Base-by-base conservation (phyloP, 164 flowering plant species). In the Protea cynaroides region DNA sequence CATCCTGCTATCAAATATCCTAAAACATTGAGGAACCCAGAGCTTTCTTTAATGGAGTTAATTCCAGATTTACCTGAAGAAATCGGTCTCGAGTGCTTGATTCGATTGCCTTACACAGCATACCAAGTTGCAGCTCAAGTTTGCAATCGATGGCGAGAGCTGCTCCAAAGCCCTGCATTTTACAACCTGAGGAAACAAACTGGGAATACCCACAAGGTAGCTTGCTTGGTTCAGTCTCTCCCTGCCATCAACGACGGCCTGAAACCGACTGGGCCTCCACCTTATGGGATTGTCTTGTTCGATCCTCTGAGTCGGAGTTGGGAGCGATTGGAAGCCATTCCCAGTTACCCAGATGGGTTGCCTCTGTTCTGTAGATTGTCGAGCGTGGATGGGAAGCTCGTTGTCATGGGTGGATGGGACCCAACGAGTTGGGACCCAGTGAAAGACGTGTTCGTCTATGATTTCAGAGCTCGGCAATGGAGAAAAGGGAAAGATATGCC, bases 351-450 rank as follows among this genome's bases (percentile, higher is more conserved):
- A 0, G 63, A 68, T 49, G 88, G 91, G 62, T 64, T 87, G 21
- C 97, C 97, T 0, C 22, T 91, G 74, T 91, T 91, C 73, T 86
- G 89, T 66, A 96, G 77, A 63, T 19, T 84, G 54, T 69, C 73
- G 7, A 69, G 83, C 61, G 75, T 71, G 34, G 86, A 79, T 18
- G 89, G 91, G 19, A 80, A 79, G 65, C 78, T 91, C 10, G 77
- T 89, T 5, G 47, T 86, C 7, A 73, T 89, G 76, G 97, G 97
- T 13, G 97, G 97, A 47, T 89, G 96, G 97, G 74, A 85, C 60
- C 90, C 87, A 47, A 69, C 22, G 52, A 86, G 71, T 58, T 87
- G 84, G 74, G 77, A 82, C 9, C 89, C 90, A 8, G 78, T 86
- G 4, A 71, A 49, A 11, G 79, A 79, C 54, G 86, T 91, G 19